A percentile compares a stretch with the other conserved stretches of the same genome.
Evolutionary conservation across 345 rosid genomes (phyloP).

Genomic region (Rhizophora apiculata): DNA sequence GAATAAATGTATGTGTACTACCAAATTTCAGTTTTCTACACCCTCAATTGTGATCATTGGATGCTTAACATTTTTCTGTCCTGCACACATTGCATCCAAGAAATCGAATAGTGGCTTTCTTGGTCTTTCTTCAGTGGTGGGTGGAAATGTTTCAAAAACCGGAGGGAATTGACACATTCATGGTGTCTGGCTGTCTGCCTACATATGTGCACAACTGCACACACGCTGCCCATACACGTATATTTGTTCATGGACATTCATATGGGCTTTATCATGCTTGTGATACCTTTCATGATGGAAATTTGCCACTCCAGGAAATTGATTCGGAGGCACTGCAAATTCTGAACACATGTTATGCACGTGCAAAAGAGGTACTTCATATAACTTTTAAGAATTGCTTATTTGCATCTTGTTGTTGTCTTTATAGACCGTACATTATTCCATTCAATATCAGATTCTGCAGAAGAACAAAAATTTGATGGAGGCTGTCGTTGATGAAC

Average conservation of each 20-base stretch:
- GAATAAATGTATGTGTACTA: slow-evolving; percentile 58
- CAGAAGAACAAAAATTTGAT: slow-evolving; percentile 52
- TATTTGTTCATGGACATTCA: neutral
- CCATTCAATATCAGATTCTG: slow-evolving; percentile 44
- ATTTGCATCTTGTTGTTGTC: neutral
- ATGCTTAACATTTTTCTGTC: neutral
- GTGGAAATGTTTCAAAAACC: neutral
- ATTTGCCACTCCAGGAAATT: slow-evolving; percentile 51
- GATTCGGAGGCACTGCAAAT: slow-evolving; percentile 74
- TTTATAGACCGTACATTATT: slow-evolving; percentile 3
- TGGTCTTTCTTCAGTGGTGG: too few species aligned
- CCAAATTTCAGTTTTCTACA: neutral
- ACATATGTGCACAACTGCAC: too few species aligned
- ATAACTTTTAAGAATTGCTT: neutral
- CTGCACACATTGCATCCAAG: neutral
- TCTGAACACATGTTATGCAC: slow-evolving; percentile 59
- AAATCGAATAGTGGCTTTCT: neutral
- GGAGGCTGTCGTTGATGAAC: slow-evolving; percentile 67
- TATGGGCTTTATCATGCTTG: neutral
- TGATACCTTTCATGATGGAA: neutral
- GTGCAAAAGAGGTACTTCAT: slow-evolving; percentile 69
- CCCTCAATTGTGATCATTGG: neutral
- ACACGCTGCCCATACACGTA: neutral
- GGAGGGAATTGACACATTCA: neutral
- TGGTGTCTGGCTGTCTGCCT: neutral